Base-by-base conservation (phyloP, 805 yeast species). In the Brettanomyces nanus region DNA sequence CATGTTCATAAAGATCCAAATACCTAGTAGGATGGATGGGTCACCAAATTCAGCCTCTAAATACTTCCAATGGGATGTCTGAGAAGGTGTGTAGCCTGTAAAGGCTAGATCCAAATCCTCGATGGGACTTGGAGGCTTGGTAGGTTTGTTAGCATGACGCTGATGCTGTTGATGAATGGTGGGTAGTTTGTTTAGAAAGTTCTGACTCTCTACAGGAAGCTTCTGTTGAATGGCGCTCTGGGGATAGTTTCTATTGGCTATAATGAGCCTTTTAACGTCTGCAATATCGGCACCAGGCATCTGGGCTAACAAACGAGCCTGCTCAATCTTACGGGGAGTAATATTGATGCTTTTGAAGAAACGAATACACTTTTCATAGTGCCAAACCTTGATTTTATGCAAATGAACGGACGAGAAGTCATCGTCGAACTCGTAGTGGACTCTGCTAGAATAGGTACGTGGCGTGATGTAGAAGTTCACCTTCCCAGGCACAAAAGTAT, bases 1-100 rank as follows among this genome's bases (percentile, higher is more conserved):
- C 36, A 83, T 69, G 53, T 84, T 84, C 21, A 85, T 56, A 49
- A 85, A 86, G 2, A 74, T 64, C 95, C 95, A 86, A 3, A 71
- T 56, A 48, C 84, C 89, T 19, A 86, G 53, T 1, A 80, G 69
- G 35, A 71, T 73, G 1, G 61, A 54, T 11, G 53, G 45, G 30
- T 58, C 51, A 14, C 49, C 44, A 21, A 50, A 35, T 9, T 17
- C 15, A 3, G 44, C 43, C 3, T 47, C 43, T 10, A 59, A 35
- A 26, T 39, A 44, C n/a, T 47, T 44, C 47, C 58, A 45, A 1
- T 29, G 15, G 6, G 67, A 65, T 37, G 44, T 53, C 1, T 37
- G 19, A 11, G 41, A 39, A 1, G 53, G 40, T 22, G 52, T 42
- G 7, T 27, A 13, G 3, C 42, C 36, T 32, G 48, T 49, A 42